Conservation (phyloP, 2,329 filamentous ascomycete species). For the Bertia moriformis region DNA sequence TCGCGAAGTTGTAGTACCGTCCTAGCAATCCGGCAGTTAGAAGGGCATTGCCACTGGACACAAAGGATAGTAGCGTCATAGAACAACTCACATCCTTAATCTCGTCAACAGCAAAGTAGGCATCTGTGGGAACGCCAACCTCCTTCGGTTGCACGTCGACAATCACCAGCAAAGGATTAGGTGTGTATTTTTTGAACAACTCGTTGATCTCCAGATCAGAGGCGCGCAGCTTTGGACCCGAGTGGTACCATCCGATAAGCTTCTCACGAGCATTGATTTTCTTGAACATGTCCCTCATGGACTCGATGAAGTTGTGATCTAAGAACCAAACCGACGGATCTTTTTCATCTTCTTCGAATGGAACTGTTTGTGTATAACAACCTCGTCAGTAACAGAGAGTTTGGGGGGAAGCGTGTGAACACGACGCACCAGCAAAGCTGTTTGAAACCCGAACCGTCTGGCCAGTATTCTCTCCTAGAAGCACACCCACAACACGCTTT, state of each 20-base stretch:
- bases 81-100: constrained; percentile 76
- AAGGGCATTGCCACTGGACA: constrained; percentile 6
- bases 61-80: constrained; percentile 1
- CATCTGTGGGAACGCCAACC: constrained; percentile 91
- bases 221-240: constrained; percentile 86
- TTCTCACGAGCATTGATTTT: constrained; percentile 98
- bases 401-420: constrained; percentile 3
- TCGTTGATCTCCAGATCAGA: constrained; percentile 99
- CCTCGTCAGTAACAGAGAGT: too few species aligned
- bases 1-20: constrained; percentile 89
- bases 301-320: constrained; percentile 98
- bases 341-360: constrained; percentile 97
- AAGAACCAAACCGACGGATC: constrained; percentile 98
- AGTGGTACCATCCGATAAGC: constrained; percentile 99
- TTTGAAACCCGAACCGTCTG: constrained; percentile 95
- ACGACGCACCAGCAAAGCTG: constrained; percentile 77
- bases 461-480: constrained; percentile 90
- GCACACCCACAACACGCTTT: constrained; percentile 81
- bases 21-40: constrained; percentile 32
- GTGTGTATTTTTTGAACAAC: constrained; percentile 97
- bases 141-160: constrained; percentile 98
- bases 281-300: constrained; percentile 99
- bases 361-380: too few species aligned
- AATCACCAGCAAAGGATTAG: constrained; percentile 90
- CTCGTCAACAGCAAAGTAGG: constrained; percentile 97